Evolutionary conservation across 1,139 yeast species (phyloP).

Genomic region (Nadsonia commutata): DNA sequence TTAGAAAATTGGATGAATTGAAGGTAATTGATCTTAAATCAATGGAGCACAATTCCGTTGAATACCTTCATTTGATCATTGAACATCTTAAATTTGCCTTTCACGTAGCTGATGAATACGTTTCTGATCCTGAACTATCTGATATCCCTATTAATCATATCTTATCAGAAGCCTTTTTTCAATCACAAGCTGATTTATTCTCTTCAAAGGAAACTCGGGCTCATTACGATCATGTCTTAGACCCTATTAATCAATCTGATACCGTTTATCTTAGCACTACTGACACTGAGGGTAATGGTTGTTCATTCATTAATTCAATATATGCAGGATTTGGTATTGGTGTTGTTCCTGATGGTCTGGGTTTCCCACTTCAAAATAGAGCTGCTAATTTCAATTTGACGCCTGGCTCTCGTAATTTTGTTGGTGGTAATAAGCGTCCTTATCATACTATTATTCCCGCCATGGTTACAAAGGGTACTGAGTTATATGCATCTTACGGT

Average conservation of each 20-base stretch:
- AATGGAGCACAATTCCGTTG: constrained; percentile 52
- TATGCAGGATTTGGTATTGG: constrained; percentile 62
- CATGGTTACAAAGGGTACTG: constrained; percentile 31
- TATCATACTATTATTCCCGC: constrained; percentile 82
- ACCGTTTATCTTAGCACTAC: constrained; percentile 63
- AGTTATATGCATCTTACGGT: constrained; percentile 56
- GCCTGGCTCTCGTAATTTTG: constrained; percentile 41
- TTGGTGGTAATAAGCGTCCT: constrained; percentile 61
- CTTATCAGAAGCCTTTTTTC: constrained; percentile 30
- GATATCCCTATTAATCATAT: constrained; percentile 28
- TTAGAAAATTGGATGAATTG: constrained; percentile 34
- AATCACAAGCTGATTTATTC: constrained; percentile 36
- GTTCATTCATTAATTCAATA: constrained; percentile 68
- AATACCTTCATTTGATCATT: constrained; percentile 51
- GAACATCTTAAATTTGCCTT: constrained; percentile 64
- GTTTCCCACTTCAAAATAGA: constrained; percentile 62
- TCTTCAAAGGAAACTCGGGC: constrained; percentile 27
- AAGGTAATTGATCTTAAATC: constrained; percentile 32
- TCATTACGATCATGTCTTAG: constrained; percentile 41
- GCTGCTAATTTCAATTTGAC: constrained; percentile 61
- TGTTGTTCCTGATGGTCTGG: constrained; percentile 49
- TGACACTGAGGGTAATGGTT: constrained; percentile 64
- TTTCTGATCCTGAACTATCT: constrained; percentile 34
- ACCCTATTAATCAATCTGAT: constrained; percentile 51
- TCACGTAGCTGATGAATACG: constrained; percentile 63